Evolutionary conservation across 2,329 filamentous ascomycete genomes (phyloP).

Genomic region (Fusarium bactridioides): DNA sequence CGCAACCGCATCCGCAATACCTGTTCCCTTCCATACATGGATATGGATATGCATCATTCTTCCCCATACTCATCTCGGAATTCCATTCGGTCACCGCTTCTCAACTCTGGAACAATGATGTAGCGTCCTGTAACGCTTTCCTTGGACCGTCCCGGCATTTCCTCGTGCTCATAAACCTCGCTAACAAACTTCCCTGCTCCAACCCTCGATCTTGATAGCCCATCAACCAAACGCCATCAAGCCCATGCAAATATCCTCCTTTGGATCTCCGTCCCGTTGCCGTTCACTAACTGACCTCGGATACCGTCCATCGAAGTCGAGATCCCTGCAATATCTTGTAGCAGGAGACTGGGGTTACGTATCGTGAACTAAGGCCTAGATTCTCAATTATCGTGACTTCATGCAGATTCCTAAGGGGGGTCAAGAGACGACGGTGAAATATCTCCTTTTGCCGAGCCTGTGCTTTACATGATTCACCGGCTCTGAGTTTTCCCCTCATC

Average conservation of each 20-base stretch:
- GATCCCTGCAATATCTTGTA: conserved; percentile 21
- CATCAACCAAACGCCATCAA: not conserved
- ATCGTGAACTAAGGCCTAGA: conserved; percentile 8
- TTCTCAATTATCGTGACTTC: conserved; percentile 26
- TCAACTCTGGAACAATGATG: conserved; percentile 16
- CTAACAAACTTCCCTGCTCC: not conserved
- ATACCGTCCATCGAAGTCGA: conserved; percentile 20
- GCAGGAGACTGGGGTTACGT: conserved; percentile 9
- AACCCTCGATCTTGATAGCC: not conserved
- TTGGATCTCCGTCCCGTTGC: not conserved
- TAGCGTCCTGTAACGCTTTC: conserved; percentile 7
- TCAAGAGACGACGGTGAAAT: conserved; percentile 16
- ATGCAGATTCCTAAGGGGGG: conserved; percentile 2
- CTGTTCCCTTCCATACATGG: conserved; percentile 10
- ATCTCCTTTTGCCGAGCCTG: conserved; percentile 11
- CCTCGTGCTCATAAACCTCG: conserved; percentile 33
- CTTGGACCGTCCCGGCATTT: conserved; percentile 34
- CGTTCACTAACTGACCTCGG: conserved; percentile 19
- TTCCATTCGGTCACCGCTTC: conserved; percentile 34
- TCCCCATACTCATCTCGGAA: conserved; percentile 9
- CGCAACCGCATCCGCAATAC: conserved; percentile 19
- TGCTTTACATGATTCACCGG: conserved; percentile 23
- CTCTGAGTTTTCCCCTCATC: not conserved
- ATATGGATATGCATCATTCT: not conserved
- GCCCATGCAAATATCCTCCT: not conserved